These are phyloP conservation scores for Pythium plurisporium DNA, from an alignment of 352 stramenopile genomes.

Conservation along the genomic window DNA sequence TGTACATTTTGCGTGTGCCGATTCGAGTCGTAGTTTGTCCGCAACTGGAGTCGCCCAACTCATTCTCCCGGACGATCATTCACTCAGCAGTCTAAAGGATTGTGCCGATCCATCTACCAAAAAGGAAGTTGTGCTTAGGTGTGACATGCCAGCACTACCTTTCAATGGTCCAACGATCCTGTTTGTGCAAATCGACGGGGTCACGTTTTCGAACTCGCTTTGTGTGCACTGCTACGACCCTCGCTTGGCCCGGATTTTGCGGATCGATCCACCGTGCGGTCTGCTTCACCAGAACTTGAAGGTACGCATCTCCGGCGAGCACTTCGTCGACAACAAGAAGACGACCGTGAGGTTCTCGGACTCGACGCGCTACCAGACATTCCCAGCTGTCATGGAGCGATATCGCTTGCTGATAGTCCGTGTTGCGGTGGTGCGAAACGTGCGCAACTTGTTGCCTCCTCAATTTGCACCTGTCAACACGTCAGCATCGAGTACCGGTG, in stretches of 20 bases:
- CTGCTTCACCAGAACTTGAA: constrained; percentile 27
- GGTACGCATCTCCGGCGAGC: constrained; percentile 44
- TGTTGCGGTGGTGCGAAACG: constrained; percentile 43
- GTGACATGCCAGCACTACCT: constrained; percentile 43
- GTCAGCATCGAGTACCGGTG: neutral
- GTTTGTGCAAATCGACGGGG: constrained; percentile 36
- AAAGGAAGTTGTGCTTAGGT: constrained; percentile 34
- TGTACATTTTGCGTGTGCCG: constrained; percentile 39
- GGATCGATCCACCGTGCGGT: constrained; percentile 41
- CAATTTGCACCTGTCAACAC: constrained; percentile 12
- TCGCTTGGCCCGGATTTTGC: constrained; percentile 38
- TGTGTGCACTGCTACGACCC: constrained; percentile 72
- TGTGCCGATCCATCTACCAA: neutral
- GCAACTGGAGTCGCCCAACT: constrained; percentile 28
- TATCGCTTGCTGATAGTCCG: constrained; percentile 51
- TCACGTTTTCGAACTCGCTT: constrained; percentile 61
- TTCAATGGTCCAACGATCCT: constrained; percentile 54
- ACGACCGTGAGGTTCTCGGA: constrained; percentile 51
- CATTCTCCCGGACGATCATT: constrained; percentile 26
- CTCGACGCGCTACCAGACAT: constrained; percentile 36
- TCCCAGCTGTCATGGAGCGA: constrained; percentile 30
- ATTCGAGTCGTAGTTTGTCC: constrained; percentile 38
- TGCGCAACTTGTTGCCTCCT: constrained; percentile 32
- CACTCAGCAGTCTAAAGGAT: constrained; percentile 15
- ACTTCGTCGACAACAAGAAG: constrained; percentile 71